Evolutionary conservation across 2,329 filamentous ascomycete species (phyloP).

Genomic region (Fusarium penzigii): DNA sequence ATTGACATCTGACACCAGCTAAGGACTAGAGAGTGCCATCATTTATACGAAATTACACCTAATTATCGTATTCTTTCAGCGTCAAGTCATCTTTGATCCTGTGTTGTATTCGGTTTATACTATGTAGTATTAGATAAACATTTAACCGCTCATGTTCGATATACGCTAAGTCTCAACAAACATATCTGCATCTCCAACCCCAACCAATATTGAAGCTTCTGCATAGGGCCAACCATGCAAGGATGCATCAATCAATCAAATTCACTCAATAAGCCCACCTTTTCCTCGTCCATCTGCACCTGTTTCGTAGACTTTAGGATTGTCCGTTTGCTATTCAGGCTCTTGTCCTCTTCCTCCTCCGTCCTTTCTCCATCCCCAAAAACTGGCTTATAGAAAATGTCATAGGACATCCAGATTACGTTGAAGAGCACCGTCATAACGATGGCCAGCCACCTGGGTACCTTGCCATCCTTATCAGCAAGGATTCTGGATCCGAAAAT

Average conservation of each 20-base stretch:
- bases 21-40: too few relatives aligned
- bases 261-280: conserved; percentile 18
- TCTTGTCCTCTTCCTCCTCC: conserved; percentile 25
- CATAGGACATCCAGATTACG: conserved; percentile 47
- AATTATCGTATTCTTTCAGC: too few relatives aligned
- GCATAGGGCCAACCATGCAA: neutral
- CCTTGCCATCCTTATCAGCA: conserved; percentile 64
- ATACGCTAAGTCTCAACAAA: conserved; percentile 28
- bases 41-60: too few relatives aligned
- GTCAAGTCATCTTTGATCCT: neutral
- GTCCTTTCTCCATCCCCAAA: conserved; percentile 89
- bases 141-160: neutral
- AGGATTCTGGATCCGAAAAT: conserved; percentile 48
- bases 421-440: conserved; percentile 55
- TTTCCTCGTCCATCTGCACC: conserved; percentile 26
- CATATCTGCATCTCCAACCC: conserved; percentile 13
- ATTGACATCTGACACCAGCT: too few relatives aligned
- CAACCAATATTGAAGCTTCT: conserved; percentile 14
- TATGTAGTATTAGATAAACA: conserved; percentile 15
- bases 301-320: conserved; percentile 3
- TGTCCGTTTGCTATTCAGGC: neutral
- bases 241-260: conserved; percentile 5
- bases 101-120: conserved; percentile 3
- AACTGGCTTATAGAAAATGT: conserved; percentile 50
- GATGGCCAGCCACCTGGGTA: conserved; percentile 66